Percentiles rank a stretch among this genome's conserved stretches.
phyloP scores from a whole-genome alignment of 2,329 filamentous ascomycete species.

The Colletotrichum aenigma region DNA sequence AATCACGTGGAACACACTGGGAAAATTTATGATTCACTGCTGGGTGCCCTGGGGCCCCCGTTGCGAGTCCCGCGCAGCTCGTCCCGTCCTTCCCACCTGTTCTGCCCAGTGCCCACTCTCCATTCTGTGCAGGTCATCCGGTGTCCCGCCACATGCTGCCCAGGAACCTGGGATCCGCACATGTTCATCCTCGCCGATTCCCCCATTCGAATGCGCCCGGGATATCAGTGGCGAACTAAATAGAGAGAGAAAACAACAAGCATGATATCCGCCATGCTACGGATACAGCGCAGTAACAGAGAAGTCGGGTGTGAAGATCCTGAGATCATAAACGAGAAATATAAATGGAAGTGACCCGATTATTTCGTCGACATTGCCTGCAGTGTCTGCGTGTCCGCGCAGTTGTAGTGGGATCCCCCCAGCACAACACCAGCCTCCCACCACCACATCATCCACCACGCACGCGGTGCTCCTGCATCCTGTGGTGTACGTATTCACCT shows the following conservation, averaged over 20 bases:
- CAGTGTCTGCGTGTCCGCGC: not conserved
- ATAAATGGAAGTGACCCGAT: not conserved
- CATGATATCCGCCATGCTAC: not conserved
- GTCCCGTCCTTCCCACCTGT: slow-evolving; percentile 12
- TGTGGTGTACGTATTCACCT: not conserved
- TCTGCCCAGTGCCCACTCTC: slow-evolving; percentile 2
- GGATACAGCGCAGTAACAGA: not conserved
- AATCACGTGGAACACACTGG: slow-evolving; percentile 18
- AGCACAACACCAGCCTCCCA: slow-evolving; percentile 17
- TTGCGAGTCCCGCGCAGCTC: not conserved
- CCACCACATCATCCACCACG: not conserved
- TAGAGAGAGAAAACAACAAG: not conserved
- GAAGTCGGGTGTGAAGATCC: not conserved
- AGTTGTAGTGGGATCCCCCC: slow-evolving; percentile 13
- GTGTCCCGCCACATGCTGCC: not conserved
- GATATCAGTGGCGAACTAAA: not conserved
- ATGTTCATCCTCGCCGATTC: not conserved
- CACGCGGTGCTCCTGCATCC: slow-evolving; percentile 10
- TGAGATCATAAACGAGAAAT: not conserved
- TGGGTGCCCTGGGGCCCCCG: slow-evolving; percentile 1
- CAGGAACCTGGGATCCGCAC: not conserved
- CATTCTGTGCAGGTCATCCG: not conserved
- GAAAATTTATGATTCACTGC: slow-evolving; percentile 8
- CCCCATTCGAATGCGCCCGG: not conserved
- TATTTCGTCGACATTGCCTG: not conserved